These are phyloP conservation scores for Fusarium globosum DNA, from an alignment of 2,329 filamentous ascomycete genomes.

Conservation along the genomic window DNA sequence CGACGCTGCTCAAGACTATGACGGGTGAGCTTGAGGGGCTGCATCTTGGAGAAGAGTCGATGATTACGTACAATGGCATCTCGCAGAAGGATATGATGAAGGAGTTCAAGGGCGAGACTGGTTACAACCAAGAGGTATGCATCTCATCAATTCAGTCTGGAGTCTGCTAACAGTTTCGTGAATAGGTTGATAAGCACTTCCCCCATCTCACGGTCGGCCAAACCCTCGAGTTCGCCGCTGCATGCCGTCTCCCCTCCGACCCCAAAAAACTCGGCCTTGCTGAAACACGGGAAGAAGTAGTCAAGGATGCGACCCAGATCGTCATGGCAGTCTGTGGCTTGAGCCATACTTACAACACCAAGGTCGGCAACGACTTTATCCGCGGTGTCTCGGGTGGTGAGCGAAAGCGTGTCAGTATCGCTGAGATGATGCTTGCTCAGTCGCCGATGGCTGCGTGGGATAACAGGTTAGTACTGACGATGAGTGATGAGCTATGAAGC, in stretches of 20 bases:
- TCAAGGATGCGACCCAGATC: constrained; percentile 71
- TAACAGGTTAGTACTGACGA: constrained; percentile 59
- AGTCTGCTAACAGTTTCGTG: neutral
- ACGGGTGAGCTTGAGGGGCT: constrained; percentile 58
- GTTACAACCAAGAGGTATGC: constrained; percentile 78
- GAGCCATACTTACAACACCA: constrained; percentile 76
- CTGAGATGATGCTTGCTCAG: constrained; percentile 77
- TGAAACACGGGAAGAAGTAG: constrained; percentile 68
- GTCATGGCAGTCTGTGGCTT: constrained; percentile 79
- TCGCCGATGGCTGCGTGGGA: constrained; percentile 73
- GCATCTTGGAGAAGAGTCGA: constrained; percentile 59
- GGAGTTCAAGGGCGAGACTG: constrained; percentile 72
- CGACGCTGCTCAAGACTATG: constrained; percentile 25
- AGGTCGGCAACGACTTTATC: constrained; percentile 79
- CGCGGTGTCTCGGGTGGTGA: constrained; percentile 78
- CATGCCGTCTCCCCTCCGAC: constrained; percentile 74
- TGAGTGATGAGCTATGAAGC: fast-evolving
- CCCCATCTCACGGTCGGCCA: constrained; percentile 80
- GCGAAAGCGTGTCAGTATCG: constrained; percentile 83
- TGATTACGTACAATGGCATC: constrained; percentile 73
- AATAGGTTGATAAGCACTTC: constrained; percentile 75
- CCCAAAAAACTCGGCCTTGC: constrained; percentile 64
- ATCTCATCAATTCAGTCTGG: no score
- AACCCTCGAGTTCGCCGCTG: constrained; percentile 78
- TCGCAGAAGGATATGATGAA: constrained; percentile 63